Evolutionary conservation across 1,139 yeast species (phyloP).

Genomic region (Saccharomyces hybrid): DNA sequence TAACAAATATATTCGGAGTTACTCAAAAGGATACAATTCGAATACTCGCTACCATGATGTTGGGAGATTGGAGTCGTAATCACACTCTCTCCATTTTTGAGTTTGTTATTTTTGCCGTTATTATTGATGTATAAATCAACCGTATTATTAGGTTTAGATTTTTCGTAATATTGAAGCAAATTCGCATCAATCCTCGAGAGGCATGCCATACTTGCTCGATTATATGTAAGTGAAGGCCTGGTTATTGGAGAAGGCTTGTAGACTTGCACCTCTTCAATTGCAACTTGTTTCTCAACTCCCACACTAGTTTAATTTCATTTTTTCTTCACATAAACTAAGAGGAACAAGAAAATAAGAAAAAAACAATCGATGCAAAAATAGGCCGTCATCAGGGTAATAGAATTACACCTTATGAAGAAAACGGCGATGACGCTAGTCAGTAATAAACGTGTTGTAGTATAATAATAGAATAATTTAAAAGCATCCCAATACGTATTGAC

Average conservation of each 20-base stretch:
- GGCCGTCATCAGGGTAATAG: background rate
- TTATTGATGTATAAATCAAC: conserved; percentile 13
- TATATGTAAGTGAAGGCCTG: background rate
- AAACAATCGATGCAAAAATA: background rate
- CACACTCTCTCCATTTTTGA: background rate
- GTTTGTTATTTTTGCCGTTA: conserved; percentile 3
- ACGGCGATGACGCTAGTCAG: background rate
- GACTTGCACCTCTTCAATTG: background rate
- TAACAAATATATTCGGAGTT: conserved; percentile 22
- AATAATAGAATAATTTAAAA: background rate
- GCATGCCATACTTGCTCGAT: background rate
- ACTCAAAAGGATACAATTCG: conserved; percentile 16
- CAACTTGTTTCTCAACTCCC: background rate
- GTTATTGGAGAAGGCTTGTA: background rate
- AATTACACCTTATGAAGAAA: background rate
- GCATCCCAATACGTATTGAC: background rate
- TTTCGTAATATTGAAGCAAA: conserved; percentile 14
- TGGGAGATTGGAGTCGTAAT: background rate
- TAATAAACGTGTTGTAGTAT: background rate
- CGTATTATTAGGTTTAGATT: conserved; percentile 9
- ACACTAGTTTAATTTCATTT: background rate
- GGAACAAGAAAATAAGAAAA: background rate
- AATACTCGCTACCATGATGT: conserved; percentile 13
- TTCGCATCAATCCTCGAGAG: conserved; percentile 21
- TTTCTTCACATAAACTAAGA: background rate